These are phyloP conservation scores for Takakia lepidozioides DNA, from an alignment of 225 moss, liverwort and hornwort species.

Conservation along the genomic window DNA sequence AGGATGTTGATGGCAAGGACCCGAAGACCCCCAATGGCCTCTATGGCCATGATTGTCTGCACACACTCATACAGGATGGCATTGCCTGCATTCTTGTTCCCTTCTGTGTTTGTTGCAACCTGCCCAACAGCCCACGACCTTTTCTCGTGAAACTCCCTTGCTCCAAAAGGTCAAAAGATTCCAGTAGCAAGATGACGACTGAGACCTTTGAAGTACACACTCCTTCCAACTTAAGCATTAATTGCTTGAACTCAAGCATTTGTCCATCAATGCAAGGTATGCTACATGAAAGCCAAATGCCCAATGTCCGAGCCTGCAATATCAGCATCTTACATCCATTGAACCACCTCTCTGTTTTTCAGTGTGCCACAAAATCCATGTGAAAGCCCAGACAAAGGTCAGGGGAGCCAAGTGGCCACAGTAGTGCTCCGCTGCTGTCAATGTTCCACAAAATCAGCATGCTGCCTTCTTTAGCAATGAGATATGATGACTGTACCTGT, in stretches of 20 bases:
- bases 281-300: slow-evolving; percentile 2
- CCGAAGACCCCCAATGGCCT: slow-evolving; percentile 47
- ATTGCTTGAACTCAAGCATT: neutral
- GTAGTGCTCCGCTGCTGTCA: too few species aligned
- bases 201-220: neutral
- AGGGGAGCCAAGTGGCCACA: too few species aligned
- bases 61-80: slow-evolving; percentile 60
- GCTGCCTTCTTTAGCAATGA: too few species aligned
- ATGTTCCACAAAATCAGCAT: too few species aligned
- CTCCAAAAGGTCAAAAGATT: neutral
- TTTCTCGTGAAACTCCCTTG: neutral
- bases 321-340: too few species aligned
- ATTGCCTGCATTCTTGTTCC: slow-evolving; percentile 61
- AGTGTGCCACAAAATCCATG: too few species aligned
- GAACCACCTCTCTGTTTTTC: too few species aligned
- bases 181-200: neutral
- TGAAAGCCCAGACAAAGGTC: too few species aligned
- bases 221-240: neutral
- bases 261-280: neutral
- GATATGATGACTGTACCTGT: slow-evolving; percentile 22
- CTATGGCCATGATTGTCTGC: slow-evolving; percentile 55
- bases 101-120: slow-evolving; percentile 62
- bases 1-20: slow-evolving; percentile 50
- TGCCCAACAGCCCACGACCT: slow-evolving; percentile 3
- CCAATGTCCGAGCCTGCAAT: too few species aligned